A percentile compares a stretch with the other conserved stretches of the same genome.
Evolutionary conservation across 306 rosid species (phyloP).

Genomic region (Pyrus betulifolia): DNA sequence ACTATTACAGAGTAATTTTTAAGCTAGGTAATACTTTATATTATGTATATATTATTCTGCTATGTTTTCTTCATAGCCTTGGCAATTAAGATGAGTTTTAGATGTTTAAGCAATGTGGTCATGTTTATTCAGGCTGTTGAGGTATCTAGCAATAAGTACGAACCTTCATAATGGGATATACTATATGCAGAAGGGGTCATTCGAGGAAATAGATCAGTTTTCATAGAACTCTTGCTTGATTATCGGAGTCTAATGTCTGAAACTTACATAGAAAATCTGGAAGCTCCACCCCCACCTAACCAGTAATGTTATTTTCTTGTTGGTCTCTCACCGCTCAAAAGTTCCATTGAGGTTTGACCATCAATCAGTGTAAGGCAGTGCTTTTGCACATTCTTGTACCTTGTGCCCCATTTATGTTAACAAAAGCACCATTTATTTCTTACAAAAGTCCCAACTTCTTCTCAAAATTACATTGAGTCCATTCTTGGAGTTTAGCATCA

Average conservation of each 20-base stretch:
- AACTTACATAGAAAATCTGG: slow-evolving; percentile 65
- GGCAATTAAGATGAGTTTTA: not conserved
- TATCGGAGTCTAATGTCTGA: slow-evolving; percentile 81
- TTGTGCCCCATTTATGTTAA: too few relatives aligned
- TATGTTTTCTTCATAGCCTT: not conserved
- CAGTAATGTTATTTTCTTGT: too few relatives aligned
- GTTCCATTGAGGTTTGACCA: too few relatives aligned
- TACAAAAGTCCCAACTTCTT: too few relatives aligned
- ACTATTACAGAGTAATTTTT: slow-evolving; percentile 85
- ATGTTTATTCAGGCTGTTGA: slow-evolving; percentile 70
- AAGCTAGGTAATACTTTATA: slow-evolving; percentile 54
- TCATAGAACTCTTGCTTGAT: slow-evolving; percentile 88
- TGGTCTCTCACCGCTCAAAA: too few relatives aligned
- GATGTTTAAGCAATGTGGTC: not conserved
- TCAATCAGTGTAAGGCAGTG: too few relatives aligned
- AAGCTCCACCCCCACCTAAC: slow-evolving; percentile 55
- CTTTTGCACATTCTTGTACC: too few relatives aligned
- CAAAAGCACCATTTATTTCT: too few relatives aligned
- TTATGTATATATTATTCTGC: not conserved
- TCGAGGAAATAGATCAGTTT: slow-evolving; percentile 90
- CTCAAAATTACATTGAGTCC: too few relatives aligned
- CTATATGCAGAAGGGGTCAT: slow-evolving; percentile 93
- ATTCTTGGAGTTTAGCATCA: too few relatives aligned
- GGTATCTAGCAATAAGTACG: slow-evolving; percentile 90
- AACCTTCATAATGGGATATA: slow-evolving; percentile 89